Conservation (phyloP, 202 grass and related monocot species). For the Hordeum pubiflorum region DNA sequence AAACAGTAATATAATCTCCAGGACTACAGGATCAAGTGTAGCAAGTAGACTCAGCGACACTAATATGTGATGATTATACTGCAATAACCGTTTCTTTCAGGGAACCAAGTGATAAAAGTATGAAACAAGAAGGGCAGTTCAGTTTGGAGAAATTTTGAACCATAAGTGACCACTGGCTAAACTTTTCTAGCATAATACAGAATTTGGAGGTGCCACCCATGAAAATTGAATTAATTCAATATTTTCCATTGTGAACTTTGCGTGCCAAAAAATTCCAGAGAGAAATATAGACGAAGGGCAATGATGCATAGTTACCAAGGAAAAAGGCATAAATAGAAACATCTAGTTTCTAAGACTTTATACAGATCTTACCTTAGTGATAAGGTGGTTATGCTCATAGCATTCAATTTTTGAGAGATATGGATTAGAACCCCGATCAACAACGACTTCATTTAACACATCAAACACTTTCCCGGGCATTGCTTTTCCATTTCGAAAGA, state of each 20-base stretch:
- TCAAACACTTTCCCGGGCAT: conserved; percentile 94
- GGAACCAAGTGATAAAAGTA: background rate
- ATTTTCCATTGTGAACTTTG: background rate
- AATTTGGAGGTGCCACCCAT: background rate
- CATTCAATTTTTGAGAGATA: conserved; percentile 99
- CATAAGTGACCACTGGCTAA: background rate
- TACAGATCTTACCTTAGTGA: conserved; percentile 73
- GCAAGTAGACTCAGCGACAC: background rate
- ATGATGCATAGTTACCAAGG: conserved; percentile 19
- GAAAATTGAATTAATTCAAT: background rate
- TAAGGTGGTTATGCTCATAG: conserved; percentile 86
- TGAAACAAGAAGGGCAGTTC: background rate
- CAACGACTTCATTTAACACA: conserved; percentile 92
- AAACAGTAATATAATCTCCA: conserved; percentile 16
- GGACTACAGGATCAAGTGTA: background rate
- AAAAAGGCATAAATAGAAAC: conserved; percentile 10
- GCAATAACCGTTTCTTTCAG: background rate
- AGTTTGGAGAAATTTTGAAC: conserved; percentile 7
- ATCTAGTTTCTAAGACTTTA: conserved; percentile 8
- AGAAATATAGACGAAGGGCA: conserved; percentile 10
- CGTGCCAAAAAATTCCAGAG: background rate
- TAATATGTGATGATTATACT: conserved; percentile 5
- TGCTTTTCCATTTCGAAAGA: conserved; percentile 90
- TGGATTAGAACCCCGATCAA: conserved; percentile 96
- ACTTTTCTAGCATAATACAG: conserved; percentile 7